A percentile compares a stretch with the other conserved stretches of the same genome.
These are phyloP conservation scores for Nicotiana tomentosiformis DNA, from an alignment of 257 asterid species.

Conservation along the genomic window DNA sequence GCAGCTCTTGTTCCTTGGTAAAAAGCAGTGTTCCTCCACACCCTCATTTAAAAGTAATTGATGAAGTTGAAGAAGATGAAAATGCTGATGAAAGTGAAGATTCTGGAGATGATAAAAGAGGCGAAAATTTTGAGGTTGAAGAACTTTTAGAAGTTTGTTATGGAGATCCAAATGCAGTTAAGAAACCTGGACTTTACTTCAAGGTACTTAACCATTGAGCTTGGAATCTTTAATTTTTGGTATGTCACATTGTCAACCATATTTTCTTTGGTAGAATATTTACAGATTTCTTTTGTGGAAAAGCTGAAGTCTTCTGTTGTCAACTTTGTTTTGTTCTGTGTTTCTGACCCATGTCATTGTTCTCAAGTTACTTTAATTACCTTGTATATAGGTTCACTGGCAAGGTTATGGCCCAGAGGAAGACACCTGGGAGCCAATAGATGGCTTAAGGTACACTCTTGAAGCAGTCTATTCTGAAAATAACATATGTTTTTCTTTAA, in stretches of 20 bases:
- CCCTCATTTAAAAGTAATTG: background rate
- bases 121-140: conserved; percentile 31
- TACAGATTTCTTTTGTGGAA: background rate
- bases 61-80: conserved; percentile 3
- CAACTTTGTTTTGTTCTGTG: background rate
- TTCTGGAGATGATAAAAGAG: conserved; percentile 12
- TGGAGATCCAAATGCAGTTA: conserved; percentile 32
- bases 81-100: conserved; percentile 4
- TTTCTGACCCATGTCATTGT: background rate
- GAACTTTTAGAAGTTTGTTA: conserved; percentile 30
- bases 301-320: background rate
- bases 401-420: conserved; percentile 32
- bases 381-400: conserved; percentile 34
- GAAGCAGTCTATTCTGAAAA: background rate
- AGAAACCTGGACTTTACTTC: conserved; percentile 23
- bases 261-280: background rate
- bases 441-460: conserved; percentile 30
- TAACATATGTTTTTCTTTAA: background rate
- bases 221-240: background rate
- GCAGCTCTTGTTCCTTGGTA: conserved; percentile 21
- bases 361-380: background rate
- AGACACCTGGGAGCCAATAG: conserved; percentile 50
- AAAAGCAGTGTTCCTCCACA: background rate
- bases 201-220: conserved; percentile 23
- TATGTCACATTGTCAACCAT: background rate